Percentiles rank a stretch among this genome's conserved stretches.
Evolutionary conservation across 331 rosid genomes (phyloP).

Genomic region (Pyracantha coccinea): DNA sequence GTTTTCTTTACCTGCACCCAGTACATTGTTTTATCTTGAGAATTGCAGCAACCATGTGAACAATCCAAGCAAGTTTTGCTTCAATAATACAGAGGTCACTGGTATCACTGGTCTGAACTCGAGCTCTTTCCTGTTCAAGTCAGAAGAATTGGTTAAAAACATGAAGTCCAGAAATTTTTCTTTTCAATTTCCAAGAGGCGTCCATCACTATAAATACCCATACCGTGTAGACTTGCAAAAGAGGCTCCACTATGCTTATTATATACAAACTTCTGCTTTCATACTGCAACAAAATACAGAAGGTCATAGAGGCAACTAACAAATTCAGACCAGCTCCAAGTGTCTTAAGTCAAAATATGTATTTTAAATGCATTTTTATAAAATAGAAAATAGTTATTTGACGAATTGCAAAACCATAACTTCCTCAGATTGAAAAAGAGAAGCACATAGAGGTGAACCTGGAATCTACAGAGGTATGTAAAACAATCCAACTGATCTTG

Average conservation of each 20-base stretch:
- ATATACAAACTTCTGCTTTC: conserved; percentile 89
- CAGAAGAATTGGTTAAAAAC: conserved; percentile 16
- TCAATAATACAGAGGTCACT: conserved; percentile 61
- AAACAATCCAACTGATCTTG: conserved; percentile 99
- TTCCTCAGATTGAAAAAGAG: background rate
- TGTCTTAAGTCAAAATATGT: background rate
- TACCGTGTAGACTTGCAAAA: conserved; percentile 87
- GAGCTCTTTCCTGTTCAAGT: conserved; percentile 77
- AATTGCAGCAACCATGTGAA: conserved; percentile 84
- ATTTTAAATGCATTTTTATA: background rate
- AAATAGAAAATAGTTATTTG: background rate
- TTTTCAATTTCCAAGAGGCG: conserved; percentile 6
- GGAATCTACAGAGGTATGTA: conserved; percentile 91
- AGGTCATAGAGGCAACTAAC: conserved; percentile 10
- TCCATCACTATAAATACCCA: conserved; percentile 18
- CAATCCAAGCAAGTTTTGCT: conserved; percentile 89
- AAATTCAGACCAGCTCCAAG: background rate
- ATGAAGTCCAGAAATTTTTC: background rate
- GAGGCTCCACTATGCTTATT: conserved; percentile 86
- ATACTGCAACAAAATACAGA: conserved; percentile 60
- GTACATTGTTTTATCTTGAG: conserved; percentile 69
- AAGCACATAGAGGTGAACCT: conserved; percentile 38
- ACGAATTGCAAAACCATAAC: background rate
- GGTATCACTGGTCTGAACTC: conserved; percentile 66
- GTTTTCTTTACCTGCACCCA: conserved; percentile 52